Base-by-base conservation (phyloP, 2,329 filamentous ascomycete species). In the Zasmidium cellare region DNA sequence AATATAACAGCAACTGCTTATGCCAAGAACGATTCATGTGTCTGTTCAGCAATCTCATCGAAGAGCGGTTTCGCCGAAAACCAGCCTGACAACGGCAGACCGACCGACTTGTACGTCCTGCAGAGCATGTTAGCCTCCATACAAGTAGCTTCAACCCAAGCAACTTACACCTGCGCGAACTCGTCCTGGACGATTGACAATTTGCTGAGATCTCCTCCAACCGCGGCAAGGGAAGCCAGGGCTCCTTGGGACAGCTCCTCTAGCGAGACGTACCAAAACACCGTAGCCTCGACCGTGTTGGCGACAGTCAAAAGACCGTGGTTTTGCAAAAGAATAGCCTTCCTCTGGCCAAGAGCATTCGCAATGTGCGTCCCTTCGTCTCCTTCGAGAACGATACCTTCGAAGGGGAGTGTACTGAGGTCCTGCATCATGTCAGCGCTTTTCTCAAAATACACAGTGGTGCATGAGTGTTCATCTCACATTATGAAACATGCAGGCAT, bases 1-100 rank as follows among this genome's bases (percentile, higher is more conserved):
- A 11, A 5, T 6, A 11, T 28, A n/a, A n/a, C 25, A 28, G 25
- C 25, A 28, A 28, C 6, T 6, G 25, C 25, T 25, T 25, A 54
- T n/a, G 41, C 52, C 16, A 54, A 19, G 45, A 46, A 54, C 9
- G 41, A 14, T 19, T 54, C 52, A 24, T 54, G 23, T 38, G 79
- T 81, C 72, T 86, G 82, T 68, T 80, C 80, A 64, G 85, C 80
- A 62, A 87, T 83, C 35, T 89, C 74, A 75, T 89, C 87, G 74
- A 90, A 90, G 58, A 86, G 67, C 16, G 87, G 87, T 74, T 85
- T 86, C 3, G 85, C 87, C 64, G 80, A 85, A 67, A 91, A 91
- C 78, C 82, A 90, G 0, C 87, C 87, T 0, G 83, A 85, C 31
- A 71, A 67, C 16, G 82, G 79, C 0, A 77, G 81, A 0, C 88